Evolutionary conservation across 108 stramenopile genomes (phyloP).

Genomic region (Nitzschia sp.): DNA sequence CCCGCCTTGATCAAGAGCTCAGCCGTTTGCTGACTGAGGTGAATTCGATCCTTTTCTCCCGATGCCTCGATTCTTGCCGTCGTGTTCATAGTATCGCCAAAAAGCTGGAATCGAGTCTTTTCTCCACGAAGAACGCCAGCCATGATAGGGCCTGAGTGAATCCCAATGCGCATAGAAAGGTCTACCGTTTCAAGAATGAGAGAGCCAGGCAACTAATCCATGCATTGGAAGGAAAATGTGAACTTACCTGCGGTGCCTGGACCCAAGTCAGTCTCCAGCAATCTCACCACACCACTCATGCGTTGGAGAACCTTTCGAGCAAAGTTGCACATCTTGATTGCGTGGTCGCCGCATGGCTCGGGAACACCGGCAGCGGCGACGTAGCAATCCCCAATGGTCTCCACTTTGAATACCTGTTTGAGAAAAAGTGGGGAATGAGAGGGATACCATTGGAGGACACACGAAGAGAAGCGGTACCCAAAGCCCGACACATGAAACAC

Average conservation of each 20-base stretch:
- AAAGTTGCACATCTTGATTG: slow-evolving; percentile 23
- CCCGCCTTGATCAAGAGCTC: slow-evolving; percentile 45
- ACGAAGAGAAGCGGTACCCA: no score
- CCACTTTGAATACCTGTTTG: slow-evolving; percentile 6
- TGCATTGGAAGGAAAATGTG: no score
- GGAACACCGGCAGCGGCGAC: slow-evolving; percentile 22
- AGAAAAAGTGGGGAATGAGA: no score
- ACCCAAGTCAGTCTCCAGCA: slow-evolving; percentile 18
- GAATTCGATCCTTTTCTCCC: slow-evolving; percentile 50
- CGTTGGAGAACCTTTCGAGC: slow-evolving; percentile 14
- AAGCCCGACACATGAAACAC: no score
- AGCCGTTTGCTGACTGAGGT: slow-evolving; percentile 59
- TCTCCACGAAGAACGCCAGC: slow-evolving; percentile 31
- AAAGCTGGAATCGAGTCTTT: slow-evolving; percentile 19
- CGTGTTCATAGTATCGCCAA: slow-evolving; percentile 43
- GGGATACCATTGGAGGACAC: no score
- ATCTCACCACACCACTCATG: slow-evolving; percentile 5
- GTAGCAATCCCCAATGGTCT: slow-evolving; percentile 27
- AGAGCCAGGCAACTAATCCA: no score
- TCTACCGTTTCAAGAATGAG: no score
- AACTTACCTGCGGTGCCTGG: slow-evolving; percentile 34
- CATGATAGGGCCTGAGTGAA: slow-evolving; percentile 31
- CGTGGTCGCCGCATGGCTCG: slow-evolving; percentile 21
- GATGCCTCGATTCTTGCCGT: slow-evolving; percentile 68
- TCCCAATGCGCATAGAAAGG: slow-evolving; percentile 17